A percentile compares a stretch with the other conserved stretches of the same genome.
Conservation (phyloP, 768 basidiomycete genomes). For the Naganishia vaughanmartiniae region DNA sequence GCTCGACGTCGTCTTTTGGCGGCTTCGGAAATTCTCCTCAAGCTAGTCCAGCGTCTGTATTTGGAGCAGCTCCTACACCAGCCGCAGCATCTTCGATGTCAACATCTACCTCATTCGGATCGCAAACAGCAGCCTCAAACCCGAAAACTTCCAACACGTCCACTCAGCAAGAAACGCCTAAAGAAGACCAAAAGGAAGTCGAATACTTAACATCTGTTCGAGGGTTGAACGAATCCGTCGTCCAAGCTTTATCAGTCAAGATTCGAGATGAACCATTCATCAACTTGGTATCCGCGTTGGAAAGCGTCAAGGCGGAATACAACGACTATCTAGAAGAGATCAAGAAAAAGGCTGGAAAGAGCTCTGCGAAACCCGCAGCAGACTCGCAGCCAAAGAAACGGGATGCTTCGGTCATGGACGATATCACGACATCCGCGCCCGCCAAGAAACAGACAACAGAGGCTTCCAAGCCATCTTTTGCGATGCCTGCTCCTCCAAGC, state of each 20-base stretch:
- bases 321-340: conserved; percentile 14
- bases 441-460: neutral
- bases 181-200: conserved; percentile 35
- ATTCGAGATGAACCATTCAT: conserved; percentile 41
- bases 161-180: neutral
- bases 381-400: conserved; percentile 1
- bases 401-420: neutral
- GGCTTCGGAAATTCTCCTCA: conserved; percentile 11
- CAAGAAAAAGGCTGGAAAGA: conserved; percentile 28
- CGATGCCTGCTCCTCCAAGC: conserved; percentile 16
- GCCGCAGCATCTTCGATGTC: neutral
- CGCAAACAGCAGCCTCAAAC: neutral
- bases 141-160: neutral
- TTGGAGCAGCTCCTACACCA: neutral
- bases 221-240: conserved; percentile 46
- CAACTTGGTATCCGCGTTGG: conserved; percentile 37
- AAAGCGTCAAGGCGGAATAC: conserved; percentile 25
- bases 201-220: conserved; percentile 44
- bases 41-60: conserved; percentile 2
- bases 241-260: conserved; percentile 39
- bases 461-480: neutral
- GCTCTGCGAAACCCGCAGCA: neutral
- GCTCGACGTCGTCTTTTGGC: conserved; percentile 6
- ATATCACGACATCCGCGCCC: neutral
- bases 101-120: neutral